Conservation (phyloP, 1,284 basidiomycete genomes). For the Trametes pubescens region DNA sequence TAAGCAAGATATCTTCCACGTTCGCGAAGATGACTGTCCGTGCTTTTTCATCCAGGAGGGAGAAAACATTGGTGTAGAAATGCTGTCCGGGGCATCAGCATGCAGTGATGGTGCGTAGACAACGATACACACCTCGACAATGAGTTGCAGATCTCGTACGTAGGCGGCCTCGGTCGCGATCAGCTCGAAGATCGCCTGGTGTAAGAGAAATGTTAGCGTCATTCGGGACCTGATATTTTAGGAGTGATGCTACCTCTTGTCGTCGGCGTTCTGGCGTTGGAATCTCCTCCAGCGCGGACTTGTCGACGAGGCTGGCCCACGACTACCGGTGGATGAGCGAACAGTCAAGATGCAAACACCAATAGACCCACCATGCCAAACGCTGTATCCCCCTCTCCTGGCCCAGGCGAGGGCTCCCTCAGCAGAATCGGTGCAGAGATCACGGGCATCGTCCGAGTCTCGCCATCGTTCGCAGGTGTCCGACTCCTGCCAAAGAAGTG, state of each 20-base stretch:
- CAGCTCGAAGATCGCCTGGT: conserved; percentile 87
- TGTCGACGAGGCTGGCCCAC: conserved; percentile 91
- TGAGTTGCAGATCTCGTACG: conserved; percentile 88
- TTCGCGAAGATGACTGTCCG: conserved; percentile 91
- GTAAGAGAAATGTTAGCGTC: too few species aligned
- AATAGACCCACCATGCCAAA: conserved; percentile 71
- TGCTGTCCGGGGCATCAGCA: conserved; percentile 48
- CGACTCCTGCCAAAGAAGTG: conserved; percentile 63
- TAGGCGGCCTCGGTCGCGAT: conserved; percentile 90
- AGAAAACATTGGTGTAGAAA: conserved; percentile 85
- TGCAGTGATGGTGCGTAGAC: not conserved
- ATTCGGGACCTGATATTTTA: too few species aligned
- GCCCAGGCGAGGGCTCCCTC: conserved; percentile 34
- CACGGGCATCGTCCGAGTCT: conserved; percentile 47
- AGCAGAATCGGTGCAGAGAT: conserved; percentile 68
- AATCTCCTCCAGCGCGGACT: conserved; percentile 80
- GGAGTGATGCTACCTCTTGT: conserved; percentile 84
- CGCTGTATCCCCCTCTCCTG: conserved; percentile 35
- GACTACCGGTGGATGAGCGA: conserved; percentile 56
- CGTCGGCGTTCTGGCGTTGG: conserved; percentile 81
- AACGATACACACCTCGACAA: conserved; percentile 75
- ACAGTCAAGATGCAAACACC: not conserved
- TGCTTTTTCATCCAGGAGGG: conserved; percentile 80
- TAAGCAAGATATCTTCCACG: conserved; percentile 89
- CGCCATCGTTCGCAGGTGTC: conserved; percentile 52